Conservation (phyloP, 1,139 yeast species). For the Blastobotrys niveus region DNA sequence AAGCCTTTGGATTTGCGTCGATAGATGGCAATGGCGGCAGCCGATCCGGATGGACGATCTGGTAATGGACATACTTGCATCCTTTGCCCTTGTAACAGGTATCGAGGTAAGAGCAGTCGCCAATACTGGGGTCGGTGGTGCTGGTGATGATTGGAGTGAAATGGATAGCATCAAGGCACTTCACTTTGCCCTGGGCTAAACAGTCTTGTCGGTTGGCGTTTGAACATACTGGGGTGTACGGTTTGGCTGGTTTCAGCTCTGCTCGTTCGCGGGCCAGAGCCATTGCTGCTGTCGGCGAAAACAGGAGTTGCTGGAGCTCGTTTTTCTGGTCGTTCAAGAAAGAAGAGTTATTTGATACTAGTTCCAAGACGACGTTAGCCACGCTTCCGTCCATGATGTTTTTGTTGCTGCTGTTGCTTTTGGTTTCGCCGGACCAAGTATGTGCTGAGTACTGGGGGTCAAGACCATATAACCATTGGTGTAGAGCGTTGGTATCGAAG, state of each 20-base stretch:
- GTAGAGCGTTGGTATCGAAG: slow-evolving; percentile 2
- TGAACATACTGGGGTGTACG: slow-evolving; percentile 22
- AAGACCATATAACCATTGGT: neutral
- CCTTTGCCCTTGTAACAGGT: slow-evolving; percentile 82
- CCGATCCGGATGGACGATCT: slow-evolving; percentile 36
- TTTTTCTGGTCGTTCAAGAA: slow-evolving; percentile 12
- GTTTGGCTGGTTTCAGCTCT: slow-evolving; percentile 15
- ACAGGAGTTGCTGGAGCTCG: slow-evolving; percentile 18
- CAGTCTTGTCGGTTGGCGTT: slow-evolving; percentile 21
- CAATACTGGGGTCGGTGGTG: slow-evolving; percentile 63
- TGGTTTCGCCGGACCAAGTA: too few species aligned
- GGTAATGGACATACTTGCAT: slow-evolving; percentile 80
- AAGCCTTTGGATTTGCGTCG: neutral
- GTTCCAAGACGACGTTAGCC: slow-evolving; percentile 9
- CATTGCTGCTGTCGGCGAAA: slow-evolving; percentile 17
- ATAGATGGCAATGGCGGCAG: neutral
- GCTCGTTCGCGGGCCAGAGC: slow-evolving; percentile 18
- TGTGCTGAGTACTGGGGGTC: neutral
- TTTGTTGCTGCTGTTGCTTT: too few species aligned
- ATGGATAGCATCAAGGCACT: slow-evolving; percentile 31
- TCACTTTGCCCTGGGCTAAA: slow-evolving; percentile 29
- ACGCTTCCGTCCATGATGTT: neutral
- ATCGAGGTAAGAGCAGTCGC: slow-evolving; percentile 90
- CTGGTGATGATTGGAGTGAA: slow-evolving; percentile 30
- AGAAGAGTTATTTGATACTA: slow-evolving; percentile 14